phyloP scores from a whole-genome alignment of 2,329 filamentous ascomycete species.

The Chrysosporium queenslandicum region DNA sequence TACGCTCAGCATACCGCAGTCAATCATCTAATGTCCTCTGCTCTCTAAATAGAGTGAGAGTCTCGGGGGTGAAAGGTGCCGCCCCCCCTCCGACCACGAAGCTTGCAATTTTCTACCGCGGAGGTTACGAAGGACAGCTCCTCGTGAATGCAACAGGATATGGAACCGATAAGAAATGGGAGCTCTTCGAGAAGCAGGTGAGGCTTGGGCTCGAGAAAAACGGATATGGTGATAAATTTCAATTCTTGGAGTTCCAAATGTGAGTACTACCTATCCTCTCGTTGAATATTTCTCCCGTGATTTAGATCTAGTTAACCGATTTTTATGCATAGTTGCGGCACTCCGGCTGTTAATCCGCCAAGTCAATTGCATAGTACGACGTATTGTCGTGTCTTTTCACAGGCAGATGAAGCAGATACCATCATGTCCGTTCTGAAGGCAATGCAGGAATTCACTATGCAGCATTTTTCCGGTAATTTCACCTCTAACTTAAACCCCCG shows the following conservation, averaged over 20 bases:
- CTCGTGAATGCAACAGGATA: constrained; percentile 42
- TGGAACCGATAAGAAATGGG: constrained; percentile 41
- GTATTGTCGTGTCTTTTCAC: constrained; percentile 38
- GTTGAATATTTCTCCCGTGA: neutral
- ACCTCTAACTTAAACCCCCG: too few relatives aligned
- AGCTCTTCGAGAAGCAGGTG: constrained; percentile 42
- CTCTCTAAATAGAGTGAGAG: constrained; percentile 28
- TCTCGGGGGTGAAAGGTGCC: constrained; percentile 35
- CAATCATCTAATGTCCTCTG: too few relatives aligned
- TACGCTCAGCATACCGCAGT: too few relatives aligned
- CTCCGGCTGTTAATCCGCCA: constrained; percentile 31
- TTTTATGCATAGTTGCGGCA: constrained; percentile 25
- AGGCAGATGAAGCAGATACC: constrained; percentile 26
- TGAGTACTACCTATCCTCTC: constrained; percentile 14
- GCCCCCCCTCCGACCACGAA: constrained; percentile 45
- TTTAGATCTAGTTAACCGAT: neutral
- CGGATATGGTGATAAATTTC: constrained; percentile 33
- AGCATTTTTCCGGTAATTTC: constrained; percentile 33
- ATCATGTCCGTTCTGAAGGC: constrained; percentile 26
- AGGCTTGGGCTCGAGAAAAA: constrained; percentile 35
- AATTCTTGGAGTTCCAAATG: constrained; percentile 46
- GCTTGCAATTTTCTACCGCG: constrained; percentile 43
- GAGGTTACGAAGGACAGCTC: constrained; percentile 41
- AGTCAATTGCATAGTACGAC: constrained; percentile 38
- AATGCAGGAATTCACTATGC: constrained; percentile 32